A percentile compares a stretch with the other conserved stretches of the same genome.
Evolutionary conservation across 169 alveolate species (phyloP).

Genomic region (Eimeria praecox): DNA sequence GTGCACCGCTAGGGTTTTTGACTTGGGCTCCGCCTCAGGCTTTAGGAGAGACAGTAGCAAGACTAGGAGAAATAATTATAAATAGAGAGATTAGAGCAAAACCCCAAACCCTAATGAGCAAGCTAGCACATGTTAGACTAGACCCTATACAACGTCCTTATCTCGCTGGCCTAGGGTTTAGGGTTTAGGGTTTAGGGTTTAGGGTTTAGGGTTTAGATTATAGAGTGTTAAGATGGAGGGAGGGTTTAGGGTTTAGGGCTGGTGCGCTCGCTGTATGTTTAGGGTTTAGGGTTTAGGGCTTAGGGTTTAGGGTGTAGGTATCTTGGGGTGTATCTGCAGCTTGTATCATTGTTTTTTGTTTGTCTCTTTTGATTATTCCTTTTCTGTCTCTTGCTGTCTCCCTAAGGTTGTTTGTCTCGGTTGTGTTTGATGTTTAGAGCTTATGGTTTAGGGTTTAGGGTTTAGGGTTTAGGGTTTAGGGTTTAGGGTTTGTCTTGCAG

Average conservation of each 20-base stretch:
- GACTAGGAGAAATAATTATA: slow-evolving; percentile 2
- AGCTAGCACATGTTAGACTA: background rate
- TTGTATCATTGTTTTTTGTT: too few species aligned
- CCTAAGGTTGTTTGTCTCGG: too few species aligned
- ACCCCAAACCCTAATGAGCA: background rate
- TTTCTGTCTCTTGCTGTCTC: too few species aligned
- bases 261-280: background rate
- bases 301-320: slow-evolving; percentile 19
- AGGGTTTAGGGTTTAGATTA: too few species aligned
- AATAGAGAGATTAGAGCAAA: background rate
- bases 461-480: slow-evolving; percentile 29
- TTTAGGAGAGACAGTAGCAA: background rate
- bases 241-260: too few species aligned
- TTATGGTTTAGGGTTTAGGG: background rate
- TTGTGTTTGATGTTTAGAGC: too few species aligned
- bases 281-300: slow-evolving; percentile 26
- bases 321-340: too few species aligned
- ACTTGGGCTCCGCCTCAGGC: slow-evolving; percentile 1
- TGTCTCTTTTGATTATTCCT: too few species aligned
- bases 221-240: too few species aligned
- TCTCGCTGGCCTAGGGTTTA: too few species aligned
- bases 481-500: slow-evolving; percentile 23
- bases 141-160: too few species aligned
- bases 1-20: background rate
- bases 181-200: too few species aligned